These are phyloP conservation scores for Fagus sylvatica DNA, from an alignment of 306 rosid species.

Conservation along the genomic window DNA sequence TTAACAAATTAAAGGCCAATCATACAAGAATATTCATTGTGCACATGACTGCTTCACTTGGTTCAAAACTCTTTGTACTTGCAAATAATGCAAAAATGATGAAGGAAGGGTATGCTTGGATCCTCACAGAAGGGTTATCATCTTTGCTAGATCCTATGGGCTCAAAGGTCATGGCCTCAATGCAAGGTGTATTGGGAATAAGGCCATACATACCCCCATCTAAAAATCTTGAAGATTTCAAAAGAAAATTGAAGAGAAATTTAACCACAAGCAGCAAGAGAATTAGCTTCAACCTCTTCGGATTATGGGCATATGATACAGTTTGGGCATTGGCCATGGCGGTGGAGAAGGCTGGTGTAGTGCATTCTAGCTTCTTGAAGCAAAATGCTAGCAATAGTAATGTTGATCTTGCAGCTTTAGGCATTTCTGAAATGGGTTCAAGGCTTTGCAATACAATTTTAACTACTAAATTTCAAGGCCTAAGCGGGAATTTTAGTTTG, in stretches of 20 bases:
- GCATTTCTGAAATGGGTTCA: constrained; percentile 17
- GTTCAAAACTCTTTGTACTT: too few species aligned
- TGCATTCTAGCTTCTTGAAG: too few species aligned
- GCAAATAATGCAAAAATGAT: constrained; percentile 32
- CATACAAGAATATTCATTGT: too few species aligned
- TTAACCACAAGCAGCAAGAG: not conserved
- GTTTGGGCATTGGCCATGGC: constrained; percentile 34
- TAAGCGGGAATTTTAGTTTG: too few species aligned
- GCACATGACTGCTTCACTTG: too few species aligned
- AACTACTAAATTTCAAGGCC: constrained; percentile 7
- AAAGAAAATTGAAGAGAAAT: constrained; percentile 8
- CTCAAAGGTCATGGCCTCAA: constrained; percentile 16
- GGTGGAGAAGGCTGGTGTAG: too few species aligned
- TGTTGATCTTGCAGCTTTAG: too few species aligned
- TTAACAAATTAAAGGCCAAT: too few species aligned
- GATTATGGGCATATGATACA: too few species aligned
- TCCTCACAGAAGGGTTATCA: constrained; percentile 25
- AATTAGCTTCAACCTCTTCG: too few species aligned
- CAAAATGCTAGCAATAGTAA: too few species aligned
- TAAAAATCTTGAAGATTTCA: constrained; percentile 8
- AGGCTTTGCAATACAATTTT: not conserved
- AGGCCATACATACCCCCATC: constrained; percentile 20
- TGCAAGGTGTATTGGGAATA: constrained; percentile 49
- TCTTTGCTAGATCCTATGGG: too few species aligned
- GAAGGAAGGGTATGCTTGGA: constrained; percentile 28